phyloP scores from a whole-genome alignment of 495 filamentous ascomycete genomes.

The Immersiella caudata region DNA sequence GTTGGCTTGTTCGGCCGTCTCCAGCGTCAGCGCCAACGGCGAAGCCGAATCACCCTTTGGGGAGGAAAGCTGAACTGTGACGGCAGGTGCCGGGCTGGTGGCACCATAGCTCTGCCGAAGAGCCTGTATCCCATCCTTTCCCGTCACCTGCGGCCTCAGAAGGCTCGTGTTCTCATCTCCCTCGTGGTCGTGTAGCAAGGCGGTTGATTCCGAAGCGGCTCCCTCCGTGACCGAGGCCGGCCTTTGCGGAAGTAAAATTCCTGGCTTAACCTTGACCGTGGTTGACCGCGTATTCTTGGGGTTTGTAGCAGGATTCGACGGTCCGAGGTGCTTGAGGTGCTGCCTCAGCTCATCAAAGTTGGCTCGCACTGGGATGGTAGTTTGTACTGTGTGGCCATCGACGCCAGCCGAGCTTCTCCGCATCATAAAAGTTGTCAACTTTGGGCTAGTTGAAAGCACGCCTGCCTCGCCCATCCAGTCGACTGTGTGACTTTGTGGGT shows the following conservation, averaged over 20 bases:
- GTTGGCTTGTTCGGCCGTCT: constrained; percentile 25
- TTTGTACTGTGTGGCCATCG: constrained; percentile 44
- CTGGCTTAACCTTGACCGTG: constrained; percentile 88
- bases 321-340: constrained; percentile 88
- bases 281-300: constrained; percentile 83
- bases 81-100: constrained; percentile 37
- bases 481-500: constrained; percentile 13
- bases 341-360: constrained; percentile 70
- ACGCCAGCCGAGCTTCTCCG: constrained; percentile 56
- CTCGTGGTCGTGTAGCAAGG: constrained; percentile 22
- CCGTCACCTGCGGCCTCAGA: constrained; percentile 39
- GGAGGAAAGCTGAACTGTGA: constrained; percentile 37
- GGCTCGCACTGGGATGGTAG: constrained; percentile 49
- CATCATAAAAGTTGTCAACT: constrained; percentile 56
- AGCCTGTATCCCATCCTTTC: constrained; percentile 71
- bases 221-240: constrained; percentile 29
- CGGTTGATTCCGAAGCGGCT: constrained; percentile 22
- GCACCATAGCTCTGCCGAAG: constrained; percentile 69
- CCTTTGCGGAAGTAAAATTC: constrained; percentile 33
- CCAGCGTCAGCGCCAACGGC: constrained; percentile 25
- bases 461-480: constrained; percentile 36
- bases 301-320: constrained; percentile 84
- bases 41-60: constrained; percentile 22
- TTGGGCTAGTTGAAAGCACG: constrained; percentile 42
- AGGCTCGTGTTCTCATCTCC: constrained; percentile 48